Evolutionary conservation across 352 stramenopile species (phyloP).

Genomic region (Chrysophaeum taylorii): DNA sequence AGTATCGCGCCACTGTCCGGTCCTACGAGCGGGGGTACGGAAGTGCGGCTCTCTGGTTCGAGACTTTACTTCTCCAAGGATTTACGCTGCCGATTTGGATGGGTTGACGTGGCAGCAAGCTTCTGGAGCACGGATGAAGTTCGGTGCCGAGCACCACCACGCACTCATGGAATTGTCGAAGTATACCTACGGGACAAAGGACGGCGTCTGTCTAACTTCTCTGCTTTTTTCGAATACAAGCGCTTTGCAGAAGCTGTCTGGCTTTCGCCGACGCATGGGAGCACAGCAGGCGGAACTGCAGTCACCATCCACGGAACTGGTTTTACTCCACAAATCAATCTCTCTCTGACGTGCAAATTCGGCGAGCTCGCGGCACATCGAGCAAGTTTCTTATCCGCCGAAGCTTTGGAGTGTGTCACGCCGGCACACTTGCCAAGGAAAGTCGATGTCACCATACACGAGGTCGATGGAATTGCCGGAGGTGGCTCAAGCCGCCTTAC

Average conservation of each 20-base stretch:
- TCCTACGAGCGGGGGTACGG: constrained; percentile 23
- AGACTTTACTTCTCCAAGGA: constrained; percentile 21
- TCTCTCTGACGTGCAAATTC: neutral
- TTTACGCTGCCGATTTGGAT: constrained; percentile 19
- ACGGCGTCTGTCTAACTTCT: too few species aligned
- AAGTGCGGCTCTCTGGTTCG: constrained; percentile 19
- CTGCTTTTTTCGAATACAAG: neutral
- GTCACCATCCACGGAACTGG: constrained; percentile 52
- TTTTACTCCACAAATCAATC: constrained; percentile 35
- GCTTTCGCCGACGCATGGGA: constrained; percentile 1
- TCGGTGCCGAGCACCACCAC: constrained; percentile 15
- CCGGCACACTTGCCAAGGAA: constrained; percentile 16
- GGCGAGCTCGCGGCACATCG: neutral
- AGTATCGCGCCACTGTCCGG: constrained; percentile 23
- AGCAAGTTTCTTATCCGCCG: neutral
- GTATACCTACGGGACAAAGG: too few species aligned
- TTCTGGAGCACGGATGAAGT: constrained; percentile 24
- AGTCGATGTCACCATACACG: constrained; percentile 14
- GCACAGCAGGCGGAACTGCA: constrained; percentile 1
- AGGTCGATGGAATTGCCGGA: too few species aligned
- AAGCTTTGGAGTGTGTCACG: neutral
- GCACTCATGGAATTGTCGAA: neutral
- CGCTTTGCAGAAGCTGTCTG: neutral
- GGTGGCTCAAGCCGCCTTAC: too few species aligned
- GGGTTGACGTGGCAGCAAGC: constrained; percentile 22